A percentile compares a stretch with the other conserved stretches of the same genome.
Conservation (phyloP, 192 early-diverging fungal genomes). For the Coemansia asiatica region DNA sequence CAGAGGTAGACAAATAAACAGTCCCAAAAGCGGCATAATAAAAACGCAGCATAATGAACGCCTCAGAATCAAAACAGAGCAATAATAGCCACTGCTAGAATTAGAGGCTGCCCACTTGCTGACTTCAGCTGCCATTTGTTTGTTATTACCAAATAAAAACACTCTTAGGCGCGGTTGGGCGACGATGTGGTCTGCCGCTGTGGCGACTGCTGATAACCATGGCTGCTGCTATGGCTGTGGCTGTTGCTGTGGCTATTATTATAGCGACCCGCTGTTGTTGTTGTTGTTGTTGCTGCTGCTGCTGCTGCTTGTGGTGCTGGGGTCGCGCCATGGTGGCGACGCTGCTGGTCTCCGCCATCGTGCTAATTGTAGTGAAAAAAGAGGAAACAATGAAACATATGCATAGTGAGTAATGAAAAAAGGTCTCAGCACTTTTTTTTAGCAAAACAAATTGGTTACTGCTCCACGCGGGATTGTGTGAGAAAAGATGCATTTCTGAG, state of each 20-base stretch:
- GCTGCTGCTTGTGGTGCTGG: slow-evolving; percentile 5
- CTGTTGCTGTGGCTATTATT: not conserved
- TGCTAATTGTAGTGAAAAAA: slow-evolving; percentile 13
- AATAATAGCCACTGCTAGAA: too few species aligned
- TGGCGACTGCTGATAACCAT: not conserved
- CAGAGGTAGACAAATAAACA: too few species aligned
- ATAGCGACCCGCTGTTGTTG: slow-evolving; percentile 6
- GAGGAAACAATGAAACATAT: not conserved
- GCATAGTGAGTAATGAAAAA: slow-evolving; percentile 5
- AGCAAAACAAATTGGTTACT: slow-evolving; percentile 1
- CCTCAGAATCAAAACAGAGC: too few species aligned
- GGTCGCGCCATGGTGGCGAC: slow-evolving; percentile 8
- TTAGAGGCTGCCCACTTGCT: too few species aligned
- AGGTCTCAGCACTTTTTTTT: not conserved
- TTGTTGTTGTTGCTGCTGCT: slow-evolving; percentile 15
- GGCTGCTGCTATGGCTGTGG: not conserved
- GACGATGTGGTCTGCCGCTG: not conserved
- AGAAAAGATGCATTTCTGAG: slow-evolving; percentile 4
- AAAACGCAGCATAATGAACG: too few species aligned
- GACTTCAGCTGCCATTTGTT: not conserved
- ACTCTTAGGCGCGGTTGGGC: slow-evolving; percentile 6
- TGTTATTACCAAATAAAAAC: not conserved
- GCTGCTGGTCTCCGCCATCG: slow-evolving; percentile 17
- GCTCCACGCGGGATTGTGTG: not conserved
- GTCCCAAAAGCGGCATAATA: too few species aligned